phyloP scores from a whole-genome alignment of 2,329 filamentous ascomycete genomes.

The Bimuria novae-zelandiae region DNA sequence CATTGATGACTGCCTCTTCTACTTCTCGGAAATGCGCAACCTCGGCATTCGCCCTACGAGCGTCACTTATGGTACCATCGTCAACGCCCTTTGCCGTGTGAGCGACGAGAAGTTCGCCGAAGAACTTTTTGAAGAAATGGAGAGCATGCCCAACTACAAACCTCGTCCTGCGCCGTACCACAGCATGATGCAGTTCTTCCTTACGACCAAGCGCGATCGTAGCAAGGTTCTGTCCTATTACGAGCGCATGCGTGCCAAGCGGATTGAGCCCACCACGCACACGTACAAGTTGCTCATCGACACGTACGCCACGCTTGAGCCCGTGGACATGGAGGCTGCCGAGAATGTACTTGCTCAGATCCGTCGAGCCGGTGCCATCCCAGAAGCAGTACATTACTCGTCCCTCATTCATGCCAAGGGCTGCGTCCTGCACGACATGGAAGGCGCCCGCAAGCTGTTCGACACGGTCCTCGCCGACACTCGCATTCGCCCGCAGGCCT shows the following conservation, averaged over 20 bases:
- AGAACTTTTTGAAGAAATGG: slow-evolving; percentile 99
- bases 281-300: slow-evolving; percentile 98
- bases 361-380: slow-evolving; percentile 70
- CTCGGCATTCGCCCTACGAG: slow-evolving; percentile 93
- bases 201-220: slow-evolving; percentile 96
- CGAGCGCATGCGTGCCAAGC: slow-evolving; percentile 85
- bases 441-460: slow-evolving; percentile 79
- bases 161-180: slow-evolving; percentile 96
- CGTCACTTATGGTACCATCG: slow-evolving; percentile 96
- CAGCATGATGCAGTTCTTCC: slow-evolving; percentile 99
- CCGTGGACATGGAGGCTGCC: slow-evolving; percentile 84
- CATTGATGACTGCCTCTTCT: slow-evolving; percentile 97
- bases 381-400: slow-evolving; percentile 94
- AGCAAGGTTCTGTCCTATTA: slow-evolving; percentile 93
- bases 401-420: slow-evolving; percentile 95
- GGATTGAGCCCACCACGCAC: slow-evolving; percentile 89
- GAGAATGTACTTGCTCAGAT: slow-evolving; percentile 83
- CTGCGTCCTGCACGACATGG: slow-evolving; percentile 90
- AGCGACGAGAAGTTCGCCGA: slow-evolving; percentile 98
- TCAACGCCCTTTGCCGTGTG: slow-evolving; percentile 95
- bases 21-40: slow-evolving; percentile 96
- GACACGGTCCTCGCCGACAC: slow-evolving; percentile 74
- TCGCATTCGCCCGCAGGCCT: slow-evolving; percentile 74
- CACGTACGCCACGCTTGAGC: slow-evolving; percentile 90
- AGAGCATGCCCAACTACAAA: slow-evolving; percentile 98